Conservation (phyloP, 257 asterid genomes). For the Solanum microdontum region DNA sequence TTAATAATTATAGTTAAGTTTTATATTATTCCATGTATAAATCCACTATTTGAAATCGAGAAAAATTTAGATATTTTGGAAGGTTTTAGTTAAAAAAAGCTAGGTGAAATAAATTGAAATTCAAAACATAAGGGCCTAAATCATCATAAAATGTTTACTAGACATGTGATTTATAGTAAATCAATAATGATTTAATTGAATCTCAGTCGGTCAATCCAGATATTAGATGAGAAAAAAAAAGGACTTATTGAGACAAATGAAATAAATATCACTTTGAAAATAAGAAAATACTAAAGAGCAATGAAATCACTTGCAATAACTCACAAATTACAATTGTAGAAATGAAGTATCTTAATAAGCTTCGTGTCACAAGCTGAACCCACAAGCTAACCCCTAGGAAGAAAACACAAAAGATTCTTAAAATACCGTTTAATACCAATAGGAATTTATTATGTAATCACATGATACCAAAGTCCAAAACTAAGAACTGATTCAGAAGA, state of each 20-base stretch:
- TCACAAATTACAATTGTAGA: accelerated
- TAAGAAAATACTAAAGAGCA: background rate
- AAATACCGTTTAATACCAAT: background rate
- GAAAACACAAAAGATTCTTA: background rate
- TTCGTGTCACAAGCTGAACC: background rate
- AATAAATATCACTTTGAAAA: accelerated
- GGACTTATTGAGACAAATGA: background rate
- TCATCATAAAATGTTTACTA: background rate
- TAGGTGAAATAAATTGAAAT: background rate
- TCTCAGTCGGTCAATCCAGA: too few species aligned
- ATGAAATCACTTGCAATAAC: accelerated
- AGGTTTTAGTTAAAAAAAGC: background rate
- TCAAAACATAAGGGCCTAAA: background rate
- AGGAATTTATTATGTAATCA: background rate
- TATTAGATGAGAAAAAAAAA: background rate
- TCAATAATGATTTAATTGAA: too few species aligned
- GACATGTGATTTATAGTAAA: too few species aligned
- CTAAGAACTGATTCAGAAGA: background rate
- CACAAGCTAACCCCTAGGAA: accelerated
- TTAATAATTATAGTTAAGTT: background rate
- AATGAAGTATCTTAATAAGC: accelerated
- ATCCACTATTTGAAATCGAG: background rate
- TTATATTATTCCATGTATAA: too few species aligned
- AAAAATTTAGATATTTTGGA: background rate
- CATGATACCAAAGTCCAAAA: background rate